Percentiles rank a stretch among this genome's conserved stretches.
phyloP scores from a whole-genome alignment of 768 basidiomycete species.

The Lactarius hatsudake region DNA sequence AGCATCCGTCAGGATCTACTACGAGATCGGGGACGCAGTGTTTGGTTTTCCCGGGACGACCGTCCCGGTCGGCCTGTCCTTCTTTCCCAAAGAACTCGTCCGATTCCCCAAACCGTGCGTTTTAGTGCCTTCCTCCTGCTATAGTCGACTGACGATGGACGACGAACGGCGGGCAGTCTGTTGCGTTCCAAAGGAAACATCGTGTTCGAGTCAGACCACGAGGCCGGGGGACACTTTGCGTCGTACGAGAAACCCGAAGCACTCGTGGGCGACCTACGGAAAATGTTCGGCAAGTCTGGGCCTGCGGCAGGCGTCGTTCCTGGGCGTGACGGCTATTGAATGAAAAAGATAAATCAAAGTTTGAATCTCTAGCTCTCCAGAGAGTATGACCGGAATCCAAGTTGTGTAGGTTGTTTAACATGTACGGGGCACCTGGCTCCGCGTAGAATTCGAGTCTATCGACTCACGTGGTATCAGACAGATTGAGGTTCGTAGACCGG shows the following conservation, averaged over 20 bases:
- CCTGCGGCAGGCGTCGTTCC: slow-evolving; percentile 45
- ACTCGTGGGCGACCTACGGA: slow-evolving; percentile 49
- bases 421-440: slow-evolving; percentile 4
- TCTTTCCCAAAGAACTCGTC: slow-evolving; percentile 50
- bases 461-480: too few relatives aligned
- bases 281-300: slow-evolving; percentile 55
- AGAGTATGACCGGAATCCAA: neutral
- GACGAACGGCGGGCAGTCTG: neutral
- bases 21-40: slow-evolving; percentile 37
- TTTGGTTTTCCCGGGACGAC: neutral
- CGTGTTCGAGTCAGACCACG: slow-evolving; percentile 50
- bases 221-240: slow-evolving; percentile 57
- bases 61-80: slow-evolving; percentile 49
- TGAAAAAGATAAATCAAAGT: neutral
- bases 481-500: too few relatives aligned
- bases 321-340: slow-evolving; percentile 28
- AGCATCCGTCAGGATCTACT: slow-evolving; percentile 57
- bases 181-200: slow-evolving; percentile 36
- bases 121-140: too few relatives aligned
- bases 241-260: slow-evolving; percentile 48
- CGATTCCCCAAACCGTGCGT: slow-evolving; percentile 40
- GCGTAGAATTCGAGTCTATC: too few relatives aligned
- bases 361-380: neutral
- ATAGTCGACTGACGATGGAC: neutral
- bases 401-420: too few relatives aligned